These are phyloP conservation scores for Omphalotus guepiniiformis DNA, from an alignment of 768 basidiomycete genomes.

Conservation along the genomic window DNA sequence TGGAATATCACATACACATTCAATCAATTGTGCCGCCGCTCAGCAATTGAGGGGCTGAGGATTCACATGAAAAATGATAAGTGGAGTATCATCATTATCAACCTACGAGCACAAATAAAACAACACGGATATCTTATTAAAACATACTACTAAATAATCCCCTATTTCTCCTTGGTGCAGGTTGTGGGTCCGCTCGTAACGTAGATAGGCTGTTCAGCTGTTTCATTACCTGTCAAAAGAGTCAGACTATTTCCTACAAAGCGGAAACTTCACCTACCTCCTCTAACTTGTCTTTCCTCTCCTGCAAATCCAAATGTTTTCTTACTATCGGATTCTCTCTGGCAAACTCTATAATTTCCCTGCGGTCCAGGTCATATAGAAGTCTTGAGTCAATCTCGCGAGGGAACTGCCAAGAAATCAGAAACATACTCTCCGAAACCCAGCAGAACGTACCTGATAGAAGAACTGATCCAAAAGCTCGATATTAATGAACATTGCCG, in stretches of 20 bases:
- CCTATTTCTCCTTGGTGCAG: constrained; percentile 65
- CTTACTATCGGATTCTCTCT: constrained; percentile 91
- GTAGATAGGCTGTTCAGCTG: constrained; percentile 90
- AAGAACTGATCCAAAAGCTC: constrained; percentile 98
- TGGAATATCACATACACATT: too few relatives aligned
- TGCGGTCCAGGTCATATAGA: constrained; percentile 88
- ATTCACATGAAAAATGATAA: too few relatives aligned
- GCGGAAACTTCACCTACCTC: constrained; percentile 47
- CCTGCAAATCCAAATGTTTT: constrained; percentile 89
- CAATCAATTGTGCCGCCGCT: too few relatives aligned
- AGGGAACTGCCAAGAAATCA: constrained; percentile 87
- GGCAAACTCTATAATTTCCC: constrained; percentile 87
- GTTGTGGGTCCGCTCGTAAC: constrained; percentile 77
- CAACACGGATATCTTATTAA: too few relatives aligned
- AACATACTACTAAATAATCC: constrained; percentile 80
- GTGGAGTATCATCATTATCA: too few relatives aligned
- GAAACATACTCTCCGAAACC: too few relatives aligned
- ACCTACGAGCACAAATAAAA: too few relatives aligned
- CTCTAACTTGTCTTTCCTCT: constrained; percentile 95
- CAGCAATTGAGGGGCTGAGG: too few relatives aligned
- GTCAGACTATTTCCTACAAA: background rate
- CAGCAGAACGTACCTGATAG: constrained; percentile 66
- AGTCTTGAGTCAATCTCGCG: constrained; percentile 94
- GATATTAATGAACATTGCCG: constrained; percentile 98
- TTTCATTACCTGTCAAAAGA: constrained; percentile 73